Base-by-base conservation (phyloP, 73 alveolate species). In the Diophrys appendiculata region DNA sequence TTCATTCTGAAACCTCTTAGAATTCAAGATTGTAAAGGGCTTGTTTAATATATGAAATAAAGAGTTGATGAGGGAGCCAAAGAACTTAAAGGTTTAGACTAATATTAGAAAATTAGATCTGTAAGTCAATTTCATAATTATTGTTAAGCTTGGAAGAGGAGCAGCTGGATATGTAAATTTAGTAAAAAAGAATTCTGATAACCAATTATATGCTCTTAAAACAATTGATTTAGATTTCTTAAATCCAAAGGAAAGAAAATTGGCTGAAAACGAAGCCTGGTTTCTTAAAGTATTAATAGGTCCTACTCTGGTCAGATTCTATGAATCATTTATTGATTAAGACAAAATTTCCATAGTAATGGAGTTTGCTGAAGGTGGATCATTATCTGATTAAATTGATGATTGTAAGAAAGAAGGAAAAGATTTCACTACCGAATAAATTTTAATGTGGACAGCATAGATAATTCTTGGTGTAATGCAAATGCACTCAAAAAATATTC, bases 351-450 rank as follows among this genome's bases (percentile, higher is more conserved):
- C 91, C 87, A 97, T 97, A 78, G 83, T 94, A 27, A 90, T 96
- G 98, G 99, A 97, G 91, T 95, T 86, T 70, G 99, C 99, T 23
- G 97, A 97, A 79, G 98, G 97, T 25, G 99, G 99, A 0, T 81
- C 94, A 54, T 74, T 97, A 69, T 78, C 88, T 70, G 97, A 96
- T 54, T 86, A 93, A 83, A 93, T 97, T 26, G 74, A 84, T 65
- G 88, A 89, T 52, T 77, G 87, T 65, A 72, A 52, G 33, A 35
- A 70, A 77, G 32, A 83, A 74, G 95, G 91, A 52, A 43, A 77
- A 77, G 87, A 86, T 60, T 81, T 97, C 73, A 85, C 82, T 64
- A 87, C 92, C 34, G 97, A 96, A 33, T 70, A 92, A 24, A 92
- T 96, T 8, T 81, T 96, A 88, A 70, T 69, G 56, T 93, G 95